A percentile compares a stretch with the other conserved stretches of the same genome.
Conservation (phyloP, 2,329 filamentous ascomycete genomes). For the Sodiomyces alkalinus region DNA sequence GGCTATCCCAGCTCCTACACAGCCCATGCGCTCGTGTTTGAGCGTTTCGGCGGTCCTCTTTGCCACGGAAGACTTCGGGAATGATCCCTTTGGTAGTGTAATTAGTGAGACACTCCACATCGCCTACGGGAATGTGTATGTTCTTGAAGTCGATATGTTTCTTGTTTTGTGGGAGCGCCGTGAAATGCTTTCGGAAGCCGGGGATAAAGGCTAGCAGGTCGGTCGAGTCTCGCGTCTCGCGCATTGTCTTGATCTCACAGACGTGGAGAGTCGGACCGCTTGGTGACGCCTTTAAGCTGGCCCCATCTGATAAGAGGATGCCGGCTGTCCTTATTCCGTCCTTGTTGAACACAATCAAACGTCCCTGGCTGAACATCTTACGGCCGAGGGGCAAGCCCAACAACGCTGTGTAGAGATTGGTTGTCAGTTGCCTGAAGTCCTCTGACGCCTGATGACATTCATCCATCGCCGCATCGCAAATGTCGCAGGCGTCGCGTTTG, state of each 20-base stretch:
- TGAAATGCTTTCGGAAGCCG: constrained; percentile 51
- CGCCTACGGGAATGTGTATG: constrained; percentile 53
- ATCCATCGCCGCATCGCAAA: constrained; percentile 70
- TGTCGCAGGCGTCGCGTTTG: constrained; percentile 67
- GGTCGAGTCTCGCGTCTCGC: constrained; percentile 58
- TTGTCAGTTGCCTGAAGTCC: constrained; percentile 64
- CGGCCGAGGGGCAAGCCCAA: constrained; percentile 70
- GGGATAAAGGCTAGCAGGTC: constrained; percentile 77
- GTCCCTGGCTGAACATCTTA: constrained; percentile 59
- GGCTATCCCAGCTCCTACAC: constrained; percentile 58
- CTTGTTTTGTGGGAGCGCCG: constrained; percentile 49
- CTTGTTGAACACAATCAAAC: constrained; percentile 72
- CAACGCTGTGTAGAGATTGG: constrained; percentile 63
- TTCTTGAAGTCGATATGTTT: constrained; percentile 54
- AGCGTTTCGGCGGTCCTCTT: constrained; percentile 34
- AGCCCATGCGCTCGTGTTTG: constrained; percentile 54
- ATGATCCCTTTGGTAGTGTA: constrained; percentile 44
- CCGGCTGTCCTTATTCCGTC: constrained; percentile 73
- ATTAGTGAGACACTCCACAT: constrained; percentile 74
- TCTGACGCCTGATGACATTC: constrained; percentile 70
- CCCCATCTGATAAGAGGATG: constrained; percentile 63
- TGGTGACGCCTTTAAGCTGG: constrained; percentile 39
- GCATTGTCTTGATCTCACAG: constrained; percentile 57
- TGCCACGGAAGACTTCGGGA: constrained; percentile 40
- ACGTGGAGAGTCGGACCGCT: constrained; percentile 58